phyloP scores from a whole-genome alignment of 805 yeast genomes.

The Lachancea cidri region DNA sequence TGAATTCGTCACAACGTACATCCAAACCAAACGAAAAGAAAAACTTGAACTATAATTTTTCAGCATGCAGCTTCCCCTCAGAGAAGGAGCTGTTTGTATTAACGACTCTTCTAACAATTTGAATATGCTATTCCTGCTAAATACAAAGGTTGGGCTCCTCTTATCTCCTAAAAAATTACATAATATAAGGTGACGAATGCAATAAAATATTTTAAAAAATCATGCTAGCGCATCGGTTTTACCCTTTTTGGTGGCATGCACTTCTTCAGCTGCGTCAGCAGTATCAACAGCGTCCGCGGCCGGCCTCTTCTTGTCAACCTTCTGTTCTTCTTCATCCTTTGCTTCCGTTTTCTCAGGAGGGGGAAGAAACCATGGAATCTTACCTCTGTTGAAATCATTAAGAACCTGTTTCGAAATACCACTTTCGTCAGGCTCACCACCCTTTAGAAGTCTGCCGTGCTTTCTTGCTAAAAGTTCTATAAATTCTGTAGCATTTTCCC shows the following conservation, averaged over 20 bases:
- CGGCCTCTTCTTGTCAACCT: conserved; percentile 4
- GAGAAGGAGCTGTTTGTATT: too few species aligned
- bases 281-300: conserved; percentile 8
- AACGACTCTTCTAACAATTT: too few species aligned
- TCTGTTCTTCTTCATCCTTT: conserved; percentile 32
- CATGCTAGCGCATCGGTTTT: not conserved
- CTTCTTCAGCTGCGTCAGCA: conserved; percentile 6
- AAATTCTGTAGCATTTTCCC: conserved; percentile 76
- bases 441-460: conserved; percentile 86
- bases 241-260: conserved; percentile 9
- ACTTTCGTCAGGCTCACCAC: conserved; percentile 96
- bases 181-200: conserved; percentile 2
- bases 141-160: too few species aligned
- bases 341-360: conserved; percentile 75
- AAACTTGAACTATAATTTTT: too few species aligned
- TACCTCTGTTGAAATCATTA: conserved; percentile 94
- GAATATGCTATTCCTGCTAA: too few species aligned
- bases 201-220: conserved; percentile 2
- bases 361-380: conserved; percentile 95
- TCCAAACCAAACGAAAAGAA: too few species aligned
- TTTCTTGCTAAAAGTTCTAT: conserved; percentile 88
- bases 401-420: conserved; percentile 87
- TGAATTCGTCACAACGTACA: not conserved
- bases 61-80: too few species aligned
- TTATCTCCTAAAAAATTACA: too few species aligned